These are phyloP conservation scores for Scutellospora calospora DNA, from an alignment of 371 early-diverging fungal species.

Conservation along the genomic window DNA sequence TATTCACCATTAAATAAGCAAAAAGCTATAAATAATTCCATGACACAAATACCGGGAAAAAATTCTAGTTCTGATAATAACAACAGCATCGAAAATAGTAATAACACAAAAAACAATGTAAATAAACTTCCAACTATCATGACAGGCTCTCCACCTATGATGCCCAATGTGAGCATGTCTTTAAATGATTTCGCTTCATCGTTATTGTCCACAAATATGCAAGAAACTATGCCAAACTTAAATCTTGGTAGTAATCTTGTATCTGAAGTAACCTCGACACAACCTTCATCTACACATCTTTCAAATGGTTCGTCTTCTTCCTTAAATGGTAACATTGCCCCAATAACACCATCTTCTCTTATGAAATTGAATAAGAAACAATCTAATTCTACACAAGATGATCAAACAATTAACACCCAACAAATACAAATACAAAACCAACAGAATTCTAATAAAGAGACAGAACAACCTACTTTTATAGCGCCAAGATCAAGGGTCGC, in stretches of 20 bases:
- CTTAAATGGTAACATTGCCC: conserved; percentile 2
- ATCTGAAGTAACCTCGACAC: not conserved
- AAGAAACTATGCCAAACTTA: conserved; percentile 36
- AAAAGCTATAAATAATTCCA: no score
- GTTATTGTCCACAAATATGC: not conserved
- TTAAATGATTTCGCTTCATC: not conserved
- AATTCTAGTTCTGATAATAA: no score
- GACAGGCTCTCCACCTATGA: not conserved
- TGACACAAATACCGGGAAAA: no score
- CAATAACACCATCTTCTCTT: conserved; percentile 34
- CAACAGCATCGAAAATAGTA: not conserved
- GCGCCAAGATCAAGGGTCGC: not conserved
- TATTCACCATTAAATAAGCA: no score
- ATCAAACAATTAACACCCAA: not conserved
- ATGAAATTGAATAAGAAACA: conserved; percentile 24
- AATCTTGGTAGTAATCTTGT: conserved; percentile 39
- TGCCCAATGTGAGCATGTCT: not conserved
- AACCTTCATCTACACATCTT: not conserved
- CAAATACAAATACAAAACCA: not conserved
- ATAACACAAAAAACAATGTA: not conserved
- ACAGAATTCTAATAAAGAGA: not conserved
- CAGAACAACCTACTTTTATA: not conserved
- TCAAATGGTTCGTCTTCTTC: not conserved
- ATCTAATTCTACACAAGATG: not conserved
- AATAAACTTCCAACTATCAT: not conserved